Evolutionary conservation across 495 filamentous ascomycete genomes (phyloP).

Genomic region (Podospora comata): DNA sequence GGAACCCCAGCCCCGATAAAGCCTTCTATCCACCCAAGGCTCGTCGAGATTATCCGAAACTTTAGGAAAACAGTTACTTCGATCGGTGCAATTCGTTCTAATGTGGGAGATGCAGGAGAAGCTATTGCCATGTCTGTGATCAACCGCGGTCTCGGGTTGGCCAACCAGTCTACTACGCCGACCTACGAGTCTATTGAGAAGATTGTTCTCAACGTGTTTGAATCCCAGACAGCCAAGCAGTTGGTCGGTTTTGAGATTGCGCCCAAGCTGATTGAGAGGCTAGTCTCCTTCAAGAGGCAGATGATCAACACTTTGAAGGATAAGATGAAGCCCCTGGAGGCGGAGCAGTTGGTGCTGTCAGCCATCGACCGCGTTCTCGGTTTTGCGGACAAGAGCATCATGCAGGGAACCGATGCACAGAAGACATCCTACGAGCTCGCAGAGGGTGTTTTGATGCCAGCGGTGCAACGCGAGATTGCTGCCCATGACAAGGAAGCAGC

Average conservation of each 20-base stretch:
- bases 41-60: constrained; percentile 27
- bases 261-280: constrained; percentile 26
- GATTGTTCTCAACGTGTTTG: constrained; percentile 33
- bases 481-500: constrained; percentile 25
- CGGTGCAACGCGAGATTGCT: background rate
- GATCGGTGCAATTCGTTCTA: constrained; percentile 24
- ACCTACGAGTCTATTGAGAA: constrained; percentile 29
- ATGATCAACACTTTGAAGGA: constrained; percentile 29
- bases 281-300: constrained; percentile 29
- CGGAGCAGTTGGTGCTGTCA: constrained; percentile 36
- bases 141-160: constrained; percentile 33
- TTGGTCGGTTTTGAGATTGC: constrained; percentile 24
- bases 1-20: constrained; percentile 18
- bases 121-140: constrained; percentile 36
- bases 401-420: constrained; percentile 25
- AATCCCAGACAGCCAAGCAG: constrained; percentile 22
- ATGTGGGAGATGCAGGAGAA: constrained; percentile 13
- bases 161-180: constrained; percentile 24
- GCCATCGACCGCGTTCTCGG: constrained; percentile 40
- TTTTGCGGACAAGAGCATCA: constrained; percentile 32
- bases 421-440: constrained; percentile 28
- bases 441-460: constrained; percentile 30
- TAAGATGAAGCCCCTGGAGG: constrained; percentile 26
- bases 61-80: constrained; percentile 33
- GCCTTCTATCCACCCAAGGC: constrained; percentile 30